phyloP scores from a whole-genome alignment of 257 asterid genomes.

The Haberlea rhodopensis region DNA sequence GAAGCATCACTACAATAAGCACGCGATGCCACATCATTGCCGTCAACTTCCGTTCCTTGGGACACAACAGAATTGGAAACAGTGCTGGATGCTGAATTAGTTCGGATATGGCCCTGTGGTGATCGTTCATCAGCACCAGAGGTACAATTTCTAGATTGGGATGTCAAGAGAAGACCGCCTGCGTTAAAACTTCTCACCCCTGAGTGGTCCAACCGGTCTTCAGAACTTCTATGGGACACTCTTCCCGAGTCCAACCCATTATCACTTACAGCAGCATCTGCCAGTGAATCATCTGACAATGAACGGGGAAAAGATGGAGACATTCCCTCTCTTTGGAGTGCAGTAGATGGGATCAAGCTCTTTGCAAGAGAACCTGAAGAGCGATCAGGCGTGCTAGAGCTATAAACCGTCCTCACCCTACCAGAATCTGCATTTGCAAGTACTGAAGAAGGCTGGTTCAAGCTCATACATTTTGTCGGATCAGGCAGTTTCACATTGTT shows the following conservation, averaged over 20 bases:
- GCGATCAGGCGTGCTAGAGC: constrained; percentile 43
- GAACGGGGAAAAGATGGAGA: constrained; percentile 61
- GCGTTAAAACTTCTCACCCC: constrained; percentile 52
- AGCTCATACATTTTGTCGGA: constrained; percentile 48
- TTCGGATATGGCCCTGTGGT: constrained; percentile 51
- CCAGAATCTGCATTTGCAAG: constrained; percentile 53
- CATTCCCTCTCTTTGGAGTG: constrained; percentile 33
- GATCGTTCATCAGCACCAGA: constrained; percentile 36
- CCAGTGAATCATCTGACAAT: constrained; percentile 53
- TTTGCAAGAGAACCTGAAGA: constrained; percentile 47
- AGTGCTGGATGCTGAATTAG: constrained; percentile 57
- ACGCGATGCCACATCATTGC: constrained; percentile 48
- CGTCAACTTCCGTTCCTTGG: constrained; percentile 50
- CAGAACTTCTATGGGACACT: constrained; percentile 47
- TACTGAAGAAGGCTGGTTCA: constrained; percentile 62
- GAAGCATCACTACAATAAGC: constrained; percentile 57
- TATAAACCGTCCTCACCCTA: constrained; percentile 43
- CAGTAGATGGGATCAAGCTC: constrained; percentile 37
- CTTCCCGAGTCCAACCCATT: constrained; percentile 44
- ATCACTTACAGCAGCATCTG: constrained; percentile 46
- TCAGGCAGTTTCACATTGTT: constrained; percentile 74
- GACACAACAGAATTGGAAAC: constrained; percentile 53
- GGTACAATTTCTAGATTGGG: constrained; percentile 47
- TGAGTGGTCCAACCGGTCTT: constrained; percentile 54
- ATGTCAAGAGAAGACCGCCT: constrained; percentile 33